Conservation (phyloP, 176 grass and related monocot genomes). For the Carex pumila region DNA sequence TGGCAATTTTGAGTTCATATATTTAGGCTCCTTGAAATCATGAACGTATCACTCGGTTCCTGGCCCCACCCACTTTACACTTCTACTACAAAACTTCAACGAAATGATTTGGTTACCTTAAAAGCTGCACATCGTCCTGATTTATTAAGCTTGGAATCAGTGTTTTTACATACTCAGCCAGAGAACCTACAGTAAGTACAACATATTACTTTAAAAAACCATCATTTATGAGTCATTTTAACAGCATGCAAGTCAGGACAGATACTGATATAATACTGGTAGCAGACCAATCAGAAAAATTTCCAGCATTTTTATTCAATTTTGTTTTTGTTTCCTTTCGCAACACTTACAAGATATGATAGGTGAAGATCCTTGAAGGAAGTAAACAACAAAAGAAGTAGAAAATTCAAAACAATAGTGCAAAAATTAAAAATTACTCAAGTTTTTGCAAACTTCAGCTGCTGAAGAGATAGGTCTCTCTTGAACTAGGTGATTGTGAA, state of each 20-base stretch:
- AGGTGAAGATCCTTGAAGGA: not conserved
- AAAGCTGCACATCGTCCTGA: constrained; percentile 71
- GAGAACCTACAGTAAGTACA: constrained; percentile 58
- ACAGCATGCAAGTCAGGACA: not conserved
- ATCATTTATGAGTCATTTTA: not conserved
- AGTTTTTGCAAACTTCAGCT: constrained; percentile 67
- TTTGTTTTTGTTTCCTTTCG: not conserved
- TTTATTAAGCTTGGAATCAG: constrained; percentile 78
- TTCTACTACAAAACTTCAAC: not conserved
- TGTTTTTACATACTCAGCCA: constrained; percentile 65
- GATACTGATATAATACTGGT: not conserved
- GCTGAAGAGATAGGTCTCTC: constrained; percentile 35
- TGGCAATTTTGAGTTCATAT: not conserved
- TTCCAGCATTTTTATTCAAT: not conserved
- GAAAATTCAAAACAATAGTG: not conserved
- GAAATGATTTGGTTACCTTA: constrained; percentile 56
- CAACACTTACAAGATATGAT: not conserved
- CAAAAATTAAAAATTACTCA: constrained; percentile 36
- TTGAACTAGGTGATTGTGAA: constrained; percentile 51
- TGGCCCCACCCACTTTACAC: not conserved
- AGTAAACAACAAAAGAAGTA: constrained; percentile 25
- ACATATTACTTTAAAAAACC: constrained; percentile 25
- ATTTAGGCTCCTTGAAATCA: not conserved
- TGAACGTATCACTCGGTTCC: not conserved
- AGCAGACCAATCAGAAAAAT: not conserved